Percentiles rank a stretch among this genome's conserved stretches.
phyloP scores from a whole-genome alignment of 352 stramenopile genomes.

The Phytophthora aleatoria region DNA sequence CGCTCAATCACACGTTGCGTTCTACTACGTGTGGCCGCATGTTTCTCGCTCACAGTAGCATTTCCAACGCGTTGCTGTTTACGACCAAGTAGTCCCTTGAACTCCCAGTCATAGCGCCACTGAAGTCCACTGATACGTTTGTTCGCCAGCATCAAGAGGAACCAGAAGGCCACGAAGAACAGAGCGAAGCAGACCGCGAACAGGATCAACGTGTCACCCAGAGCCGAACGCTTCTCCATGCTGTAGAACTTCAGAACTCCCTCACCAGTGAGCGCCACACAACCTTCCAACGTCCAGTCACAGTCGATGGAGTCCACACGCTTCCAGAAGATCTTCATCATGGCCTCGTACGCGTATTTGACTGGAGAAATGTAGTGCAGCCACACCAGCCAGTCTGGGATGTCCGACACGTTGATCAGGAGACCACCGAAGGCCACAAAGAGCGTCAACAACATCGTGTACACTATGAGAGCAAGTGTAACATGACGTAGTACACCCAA shows the following conservation, averaged over 20 bases:
- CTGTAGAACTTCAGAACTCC: constrained; percentile 55
- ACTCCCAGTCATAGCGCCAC: constrained; percentile 41
- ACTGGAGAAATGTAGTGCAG: constrained; percentile 67
- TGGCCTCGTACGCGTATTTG: constrained; percentile 53
- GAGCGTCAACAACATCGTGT: constrained; percentile 35
- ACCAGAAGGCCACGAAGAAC: constrained; percentile 43
- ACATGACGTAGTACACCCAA: constrained; percentile 35
- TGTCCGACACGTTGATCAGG: constrained; percentile 48
- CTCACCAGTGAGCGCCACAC: constrained; percentile 38
- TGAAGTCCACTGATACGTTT: constrained; percentile 30
- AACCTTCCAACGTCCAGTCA: constrained; percentile 32
- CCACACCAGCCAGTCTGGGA: constrained; percentile 58
- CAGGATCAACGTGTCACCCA: constrained; percentile 43
- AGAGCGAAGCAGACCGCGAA: constrained; percentile 41
- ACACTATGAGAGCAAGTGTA: constrained; percentile 41
- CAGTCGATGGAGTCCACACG: constrained; percentile 44
- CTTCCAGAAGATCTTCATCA: constrained; percentile 62
- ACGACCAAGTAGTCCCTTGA: constrained; percentile 19
- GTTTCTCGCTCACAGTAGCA: constrained; percentile 12
- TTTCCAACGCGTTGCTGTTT: constrained; percentile 16
- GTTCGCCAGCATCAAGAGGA: constrained; percentile 30
- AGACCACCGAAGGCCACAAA: constrained; percentile 53
- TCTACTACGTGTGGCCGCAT: constrained; percentile 7
- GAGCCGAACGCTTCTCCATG: constrained; percentile 40
- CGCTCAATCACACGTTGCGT: constrained; percentile 4